A percentile compares a stretch with the other conserved stretches of the same genome.
These are phyloP conservation scores for Pseudogymnoascus sp. DNA, from an alignment of 2,329 filamentous ascomycete genomes.

Conservation along the genomic window DNA sequence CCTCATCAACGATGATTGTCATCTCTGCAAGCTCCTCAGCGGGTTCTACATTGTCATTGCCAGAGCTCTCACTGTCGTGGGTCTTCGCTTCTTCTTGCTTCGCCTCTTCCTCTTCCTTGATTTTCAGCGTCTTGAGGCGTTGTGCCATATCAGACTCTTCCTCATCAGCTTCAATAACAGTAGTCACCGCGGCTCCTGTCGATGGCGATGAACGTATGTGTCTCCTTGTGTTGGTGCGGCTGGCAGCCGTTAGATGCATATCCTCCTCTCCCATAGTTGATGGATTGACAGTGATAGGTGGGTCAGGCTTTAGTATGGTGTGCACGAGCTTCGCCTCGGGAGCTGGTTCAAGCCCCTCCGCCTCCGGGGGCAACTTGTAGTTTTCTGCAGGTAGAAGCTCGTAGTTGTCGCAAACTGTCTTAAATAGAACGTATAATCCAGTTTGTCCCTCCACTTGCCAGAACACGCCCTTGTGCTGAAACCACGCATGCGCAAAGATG, in stretches of 20 bases:
- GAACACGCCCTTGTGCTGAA: constrained; percentile 90
- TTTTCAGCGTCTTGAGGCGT: constrained; percentile 40
- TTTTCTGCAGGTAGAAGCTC: constrained; percentile 85
- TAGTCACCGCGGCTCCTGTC: constrained; percentile 68
- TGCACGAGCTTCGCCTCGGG: constrained; percentile 35
- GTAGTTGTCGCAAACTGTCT: constrained; percentile 90
- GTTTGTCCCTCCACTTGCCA: constrained; percentile 87
- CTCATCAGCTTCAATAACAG: constrained; percentile 75
- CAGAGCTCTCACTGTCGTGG: constrained; percentile 19
- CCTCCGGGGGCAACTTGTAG: constrained; percentile 89
- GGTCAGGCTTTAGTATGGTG: constrained; percentile 31
- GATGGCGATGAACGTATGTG: constrained; percentile 76
- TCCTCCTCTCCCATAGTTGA: constrained; percentile 30
- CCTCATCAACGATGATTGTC: constrained; percentile 10
- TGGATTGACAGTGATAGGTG: constrained; percentile 23
- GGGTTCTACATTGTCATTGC: constrained; percentile 19
- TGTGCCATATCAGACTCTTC: constrained; percentile 51
- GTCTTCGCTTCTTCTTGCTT: constrained; percentile 14
- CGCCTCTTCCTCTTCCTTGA: constrained; percentile 35
- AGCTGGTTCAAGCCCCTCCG: constrained; percentile 66
- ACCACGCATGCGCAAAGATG: constrained; percentile 98
- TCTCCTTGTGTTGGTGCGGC: constrained; percentile 67
- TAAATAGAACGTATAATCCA: constrained; percentile 95
- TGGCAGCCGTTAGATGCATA: constrained; percentile 45
- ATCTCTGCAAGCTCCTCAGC: constrained; percentile 12